Evolutionary conservation across 2,329 filamentous ascomycete species (phyloP).

Genomic region (Allantophomopsis lycopodina): DNA sequence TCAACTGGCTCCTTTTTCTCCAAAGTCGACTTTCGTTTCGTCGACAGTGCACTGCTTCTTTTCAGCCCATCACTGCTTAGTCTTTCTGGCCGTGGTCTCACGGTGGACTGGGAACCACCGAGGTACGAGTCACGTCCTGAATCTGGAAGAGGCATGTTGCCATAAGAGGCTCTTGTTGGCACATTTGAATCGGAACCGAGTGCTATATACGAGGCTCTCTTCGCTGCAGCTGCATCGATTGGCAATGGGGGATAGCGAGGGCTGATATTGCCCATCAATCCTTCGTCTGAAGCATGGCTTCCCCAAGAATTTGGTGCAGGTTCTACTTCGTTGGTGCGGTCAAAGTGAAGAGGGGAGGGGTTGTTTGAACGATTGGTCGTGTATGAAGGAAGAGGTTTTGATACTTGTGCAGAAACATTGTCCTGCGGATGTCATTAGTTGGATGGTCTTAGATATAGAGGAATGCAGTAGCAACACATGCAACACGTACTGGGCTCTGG

Average conservation of each 20-base stretch:
- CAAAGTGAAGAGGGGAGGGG: conserved; percentile 14
- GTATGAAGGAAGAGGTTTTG: conserved; percentile 6
- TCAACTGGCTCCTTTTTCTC: conserved; percentile 14
- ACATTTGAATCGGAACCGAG: too few species aligned
- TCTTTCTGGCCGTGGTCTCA: neutral
- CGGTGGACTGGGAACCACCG: neutral
- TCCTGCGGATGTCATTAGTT: neutral
- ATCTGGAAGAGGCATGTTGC: too few species aligned
- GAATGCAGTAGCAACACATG: neutral
- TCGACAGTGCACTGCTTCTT: conserved; percentile 14
- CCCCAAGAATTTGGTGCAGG: conserved; percentile 17
- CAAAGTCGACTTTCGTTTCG: conserved; percentile 13
- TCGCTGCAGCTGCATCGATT: conserved; percentile 5
- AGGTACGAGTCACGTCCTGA: too few species aligned
- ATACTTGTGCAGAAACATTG: neutral
- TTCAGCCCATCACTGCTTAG: conserved; percentile 8
- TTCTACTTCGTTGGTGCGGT: conserved; percentile 12
- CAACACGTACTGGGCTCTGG: conserved; percentile 13
- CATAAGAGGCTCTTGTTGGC: too few species aligned
- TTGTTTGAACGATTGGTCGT: conserved; percentile 8
- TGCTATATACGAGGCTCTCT: conserved; percentile 3
- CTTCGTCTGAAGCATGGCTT: conserved; percentile 16
- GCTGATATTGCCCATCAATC: conserved; percentile 14
- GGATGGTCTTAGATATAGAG: neutral
- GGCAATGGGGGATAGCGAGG: conserved; percentile 13